Conservation (phyloP, 2,329 filamentous ascomycete species). For the Fusarium vanettenii region DNA sequence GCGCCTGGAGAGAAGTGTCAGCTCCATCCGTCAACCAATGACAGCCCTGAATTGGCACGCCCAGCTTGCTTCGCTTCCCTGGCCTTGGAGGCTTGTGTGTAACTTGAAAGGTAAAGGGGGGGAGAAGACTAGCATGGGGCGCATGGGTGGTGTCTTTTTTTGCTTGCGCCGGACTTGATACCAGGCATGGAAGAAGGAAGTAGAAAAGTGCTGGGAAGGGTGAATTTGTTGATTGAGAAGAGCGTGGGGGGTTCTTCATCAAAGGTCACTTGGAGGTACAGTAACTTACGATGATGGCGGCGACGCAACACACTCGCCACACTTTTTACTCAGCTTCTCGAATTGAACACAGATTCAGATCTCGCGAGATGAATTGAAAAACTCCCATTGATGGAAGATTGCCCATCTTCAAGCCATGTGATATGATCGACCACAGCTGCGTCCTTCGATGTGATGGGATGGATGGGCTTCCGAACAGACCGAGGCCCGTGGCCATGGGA, state of each 20-base stretch:
- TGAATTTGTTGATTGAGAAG: not conserved
- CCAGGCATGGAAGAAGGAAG: not conserved
- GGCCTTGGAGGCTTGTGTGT: constrained; percentile 23
- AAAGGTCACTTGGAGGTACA: not conserved
- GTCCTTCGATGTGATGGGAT: constrained; percentile 8
- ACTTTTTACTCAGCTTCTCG: not conserved
- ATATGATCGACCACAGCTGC: constrained; percentile 17
- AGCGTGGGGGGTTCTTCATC: constrained; percentile 24
- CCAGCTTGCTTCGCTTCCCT: constrained; percentile 7
- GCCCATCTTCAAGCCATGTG: not conserved
- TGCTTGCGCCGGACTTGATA: not conserved
- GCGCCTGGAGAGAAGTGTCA: constrained; percentile 3
- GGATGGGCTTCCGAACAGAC: not conserved
- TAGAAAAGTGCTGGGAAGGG: not conserved
- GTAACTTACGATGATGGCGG: constrained; percentile 14
- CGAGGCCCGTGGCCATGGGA: not conserved
- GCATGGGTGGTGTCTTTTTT: not conserved
- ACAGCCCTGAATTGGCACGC: constrained; percentile 26
- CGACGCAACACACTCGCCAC: constrained; percentile 5
- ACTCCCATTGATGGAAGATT: constrained; percentile 12
- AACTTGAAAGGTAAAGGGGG: constrained; percentile 20
- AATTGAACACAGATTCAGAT: not conserved
- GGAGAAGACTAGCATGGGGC: not conserved
- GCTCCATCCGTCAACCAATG: constrained; percentile 26
- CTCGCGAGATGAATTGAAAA: not conserved